Conservation (phyloP, 805 yeast genomes). For the Ogataea nonfermentans region DNA sequence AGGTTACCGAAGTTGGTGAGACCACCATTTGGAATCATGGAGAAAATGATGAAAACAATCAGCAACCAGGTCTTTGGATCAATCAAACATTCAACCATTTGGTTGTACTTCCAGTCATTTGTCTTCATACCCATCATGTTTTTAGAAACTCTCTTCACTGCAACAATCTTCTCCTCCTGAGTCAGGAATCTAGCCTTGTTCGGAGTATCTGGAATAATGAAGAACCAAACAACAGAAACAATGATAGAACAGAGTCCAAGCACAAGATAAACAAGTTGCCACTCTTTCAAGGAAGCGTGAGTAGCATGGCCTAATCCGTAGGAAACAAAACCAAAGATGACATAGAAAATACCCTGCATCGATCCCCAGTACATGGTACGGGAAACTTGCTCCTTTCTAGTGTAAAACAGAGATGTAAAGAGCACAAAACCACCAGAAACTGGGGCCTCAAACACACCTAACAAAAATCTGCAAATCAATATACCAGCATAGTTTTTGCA, state of each 20-base stretch:
- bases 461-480: constrained; percentile 34
- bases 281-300: constrained; percentile 20
- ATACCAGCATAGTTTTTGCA: constrained; percentile 36
- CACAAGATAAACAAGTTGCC: constrained; percentile 31
- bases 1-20: constrained; percentile 29
- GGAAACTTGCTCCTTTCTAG: constrained; percentile 35
- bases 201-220: constrained; percentile 30
- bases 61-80: constrained; percentile 27
- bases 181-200: constrained; percentile 28
- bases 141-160: constrained; percentile 27
- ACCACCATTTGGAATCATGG: constrained; percentile 34
- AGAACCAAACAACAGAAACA: constrained; percentile 23
- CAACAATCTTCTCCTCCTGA: constrained; percentile 28
- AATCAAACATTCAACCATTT: constrained; percentile 23
- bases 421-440: constrained; percentile 34
- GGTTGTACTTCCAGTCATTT: constrained; percentile 27
- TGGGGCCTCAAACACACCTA: constrained; percentile 38
- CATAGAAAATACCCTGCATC: constrained; percentile 13
- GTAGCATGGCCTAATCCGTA: constrained; percentile 32
- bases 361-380: constrained; percentile 20
- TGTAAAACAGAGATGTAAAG: constrained; percentile 32
- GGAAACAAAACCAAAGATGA: constrained; percentile 19
- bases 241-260: constrained; percentile 28
- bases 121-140: constrained; percentile 33
- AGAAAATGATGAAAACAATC: constrained; percentile 23